Evolutionary conservation across 371 early-diverging fungal species (phyloP), one percentile per base, ranked within the genome.

Genomic region (Mortierella sp.): DNA sequence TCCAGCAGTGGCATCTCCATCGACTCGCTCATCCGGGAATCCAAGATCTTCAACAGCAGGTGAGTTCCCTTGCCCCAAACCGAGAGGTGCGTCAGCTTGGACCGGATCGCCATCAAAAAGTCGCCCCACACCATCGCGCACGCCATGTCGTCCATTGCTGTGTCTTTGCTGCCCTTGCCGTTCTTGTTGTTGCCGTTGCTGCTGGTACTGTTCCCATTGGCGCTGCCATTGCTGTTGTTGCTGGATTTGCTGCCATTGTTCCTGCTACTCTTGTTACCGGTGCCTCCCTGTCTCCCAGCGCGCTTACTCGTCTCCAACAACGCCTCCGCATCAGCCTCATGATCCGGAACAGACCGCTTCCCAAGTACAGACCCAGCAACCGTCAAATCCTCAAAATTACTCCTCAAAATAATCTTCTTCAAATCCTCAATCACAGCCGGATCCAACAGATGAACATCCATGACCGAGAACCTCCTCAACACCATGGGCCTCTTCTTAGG

Each of bases 401-500:
- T 74, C 63, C 82, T 49, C 32, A 70, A 14, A 24, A 83, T 56
- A 32, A 83, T 75, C 70, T 83, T 83, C 51, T 70, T 77, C 51
- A 83, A 54, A 54, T 80, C 80, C 43, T 83, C 84, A 29, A 80
- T 16, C 16, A 80, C 75, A 8, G 65, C 68, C 1, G 54, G 68
- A 21, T 83, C 80, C 43, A 77, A 16, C 27, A 73, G 49, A 43
- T 75, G 77, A 7, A 43, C 63, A 35, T 78, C 81, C 49, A 56
- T 41, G n/a, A 84, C 35, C 32, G 44, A 18, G 5, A 84, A 46
- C 8, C 49, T 43, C 43, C 27, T 24, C 12, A 84, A 70, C 68
- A 81, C 78, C 76, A 84, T 75, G 18, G 81, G 84, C 11, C 84
- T 81, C n/a, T 78, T 84, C 65, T 78, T 80, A 44, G 74, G 78